phyloP scores from a whole-genome alignment of 2,329 filamentous ascomycete genomes.

The Monosporascus sp. region DNA sequence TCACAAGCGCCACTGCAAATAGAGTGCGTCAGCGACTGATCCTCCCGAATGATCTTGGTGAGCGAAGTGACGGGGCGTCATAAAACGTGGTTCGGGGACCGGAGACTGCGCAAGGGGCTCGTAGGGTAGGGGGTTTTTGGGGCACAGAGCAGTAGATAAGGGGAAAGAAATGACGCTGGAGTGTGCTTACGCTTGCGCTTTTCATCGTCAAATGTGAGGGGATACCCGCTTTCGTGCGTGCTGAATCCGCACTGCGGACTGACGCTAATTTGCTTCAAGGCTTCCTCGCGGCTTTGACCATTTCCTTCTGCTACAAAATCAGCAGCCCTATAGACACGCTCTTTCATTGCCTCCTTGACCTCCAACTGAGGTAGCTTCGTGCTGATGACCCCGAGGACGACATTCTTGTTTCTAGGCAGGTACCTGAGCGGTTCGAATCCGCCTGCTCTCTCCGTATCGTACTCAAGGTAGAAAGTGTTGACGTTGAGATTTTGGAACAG shows the following conservation, averaged over 20 bases:
- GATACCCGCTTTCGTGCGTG: constrained; percentile 69
- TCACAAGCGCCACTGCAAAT: constrained; percentile 52
- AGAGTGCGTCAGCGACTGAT: not conserved
- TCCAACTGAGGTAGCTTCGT: constrained; percentile 59
- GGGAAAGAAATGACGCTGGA: not conserved
- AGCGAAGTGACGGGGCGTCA: not conserved
- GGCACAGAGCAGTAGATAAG: not conserved
- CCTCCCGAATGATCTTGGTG: not conserved
- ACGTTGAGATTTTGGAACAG: constrained; percentile 59
- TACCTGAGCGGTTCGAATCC: constrained; percentile 61
- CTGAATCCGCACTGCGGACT: constrained; percentile 72
- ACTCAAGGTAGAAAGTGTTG: constrained; percentile 65
- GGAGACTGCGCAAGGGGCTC: too few species aligned
- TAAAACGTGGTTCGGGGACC: too few species aligned
- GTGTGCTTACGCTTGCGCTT: constrained; percentile 51
- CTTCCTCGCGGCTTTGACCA: constrained; percentile 59
- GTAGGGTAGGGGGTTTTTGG: not conserved
- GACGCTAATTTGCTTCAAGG: constrained; percentile 61
- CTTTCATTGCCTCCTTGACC: constrained; percentile 59
- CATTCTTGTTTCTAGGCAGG: constrained; percentile 56
- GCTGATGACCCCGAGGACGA: constrained; percentile 60
- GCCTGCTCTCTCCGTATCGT: constrained; percentile 60
- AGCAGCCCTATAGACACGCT: constrained; percentile 54
- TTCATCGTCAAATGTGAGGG: constrained; percentile 64
- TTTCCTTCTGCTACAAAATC: constrained; percentile 65